Percentiles rank a stretch among this genome's conserved stretches.
Evolutionary conservation across 2,329 filamentous ascomycete species (phyloP).

Genomic region (Penicillium corylophilum): DNA sequence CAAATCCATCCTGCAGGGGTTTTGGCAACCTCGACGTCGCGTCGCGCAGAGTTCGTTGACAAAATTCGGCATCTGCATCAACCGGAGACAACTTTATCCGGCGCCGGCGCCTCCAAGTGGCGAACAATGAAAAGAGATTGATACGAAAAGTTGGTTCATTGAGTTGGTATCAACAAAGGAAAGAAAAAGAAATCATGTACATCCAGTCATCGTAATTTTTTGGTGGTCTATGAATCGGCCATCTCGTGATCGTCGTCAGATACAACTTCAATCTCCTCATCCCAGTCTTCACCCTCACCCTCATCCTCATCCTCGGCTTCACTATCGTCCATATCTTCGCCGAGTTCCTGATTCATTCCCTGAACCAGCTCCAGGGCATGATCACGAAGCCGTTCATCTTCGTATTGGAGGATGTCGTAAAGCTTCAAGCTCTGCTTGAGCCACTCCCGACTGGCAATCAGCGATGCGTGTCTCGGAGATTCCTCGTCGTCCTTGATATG

Average conservation of each 20-base stretch:
- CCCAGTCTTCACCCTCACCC: constrained; percentile 53
- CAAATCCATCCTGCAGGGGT: constrained; percentile 39
- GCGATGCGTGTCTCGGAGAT: constrained; percentile 60
- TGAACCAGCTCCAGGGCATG: constrained; percentile 46
- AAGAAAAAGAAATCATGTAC: constrained; percentile 26
- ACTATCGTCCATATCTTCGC: constrained; percentile 57
- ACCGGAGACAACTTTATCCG: constrained; percentile 34
- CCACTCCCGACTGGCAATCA: constrained; percentile 78
- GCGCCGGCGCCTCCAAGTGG: constrained; percentile 22
- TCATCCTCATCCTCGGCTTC: constrained; percentile 53
- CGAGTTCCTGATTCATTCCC: constrained; percentile 63
- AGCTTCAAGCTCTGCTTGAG: constrained; percentile 76
- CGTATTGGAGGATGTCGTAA: constrained; percentile 78
- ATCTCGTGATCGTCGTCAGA: constrained; percentile 54
- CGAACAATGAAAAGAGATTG: constrained; percentile 6
- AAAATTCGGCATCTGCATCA: constrained; percentile 28
- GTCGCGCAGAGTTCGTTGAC: constrained; percentile 21
- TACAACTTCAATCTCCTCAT: constrained; percentile 56
- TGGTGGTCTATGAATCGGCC: constrained; percentile 46
- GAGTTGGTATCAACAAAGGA: constrained; percentile 35
- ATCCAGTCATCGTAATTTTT: constrained; percentile 23
- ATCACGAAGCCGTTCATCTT: constrained; percentile 47
- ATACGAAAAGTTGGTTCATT: constrained; percentile 1
- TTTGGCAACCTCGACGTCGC: constrained; percentile 34
- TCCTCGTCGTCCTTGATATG: constrained; percentile 38